Evolutionary conservation across 2,329 filamentous ascomycete species (phyloP).

Genomic region (Anisogramma anomala): DNA sequence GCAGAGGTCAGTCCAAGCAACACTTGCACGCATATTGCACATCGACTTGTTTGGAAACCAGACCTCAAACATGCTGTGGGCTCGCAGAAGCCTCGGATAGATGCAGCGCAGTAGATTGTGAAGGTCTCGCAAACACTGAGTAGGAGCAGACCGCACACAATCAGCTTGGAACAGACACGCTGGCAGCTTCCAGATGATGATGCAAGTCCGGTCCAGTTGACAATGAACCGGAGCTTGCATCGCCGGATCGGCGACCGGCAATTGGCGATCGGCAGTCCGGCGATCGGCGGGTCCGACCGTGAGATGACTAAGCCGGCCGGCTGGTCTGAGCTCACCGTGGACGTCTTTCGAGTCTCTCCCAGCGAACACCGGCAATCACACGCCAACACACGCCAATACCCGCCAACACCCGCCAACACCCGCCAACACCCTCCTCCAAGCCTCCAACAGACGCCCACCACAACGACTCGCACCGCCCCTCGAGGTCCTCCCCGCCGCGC

Average conservation of each 20-base stretch:
- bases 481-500: background rate
- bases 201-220: no score
- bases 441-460: conserved; percentile 1
- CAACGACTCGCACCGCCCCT: background rate
- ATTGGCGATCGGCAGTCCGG: no score
- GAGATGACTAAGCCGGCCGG: background rate
- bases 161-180: no score
- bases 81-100: background rate
- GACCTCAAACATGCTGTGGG: conserved; percentile 13
- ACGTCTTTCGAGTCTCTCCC: background rate
- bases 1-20: background rate
- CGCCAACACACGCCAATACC: no score
- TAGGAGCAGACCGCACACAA: no score
- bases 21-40: no score
- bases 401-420: no score
- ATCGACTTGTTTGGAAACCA: background rate
- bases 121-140: background rate
- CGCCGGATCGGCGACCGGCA: background rate
- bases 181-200: background rate
- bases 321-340: background rate
- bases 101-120: background rate
- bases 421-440: no score
- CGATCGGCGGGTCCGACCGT: background rate
- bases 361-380: no score
- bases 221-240: no score